phyloP scores from a whole-genome alignment of 2,329 filamentous ascomycete species.

The Microdochium trichocladiopsis region DNA sequence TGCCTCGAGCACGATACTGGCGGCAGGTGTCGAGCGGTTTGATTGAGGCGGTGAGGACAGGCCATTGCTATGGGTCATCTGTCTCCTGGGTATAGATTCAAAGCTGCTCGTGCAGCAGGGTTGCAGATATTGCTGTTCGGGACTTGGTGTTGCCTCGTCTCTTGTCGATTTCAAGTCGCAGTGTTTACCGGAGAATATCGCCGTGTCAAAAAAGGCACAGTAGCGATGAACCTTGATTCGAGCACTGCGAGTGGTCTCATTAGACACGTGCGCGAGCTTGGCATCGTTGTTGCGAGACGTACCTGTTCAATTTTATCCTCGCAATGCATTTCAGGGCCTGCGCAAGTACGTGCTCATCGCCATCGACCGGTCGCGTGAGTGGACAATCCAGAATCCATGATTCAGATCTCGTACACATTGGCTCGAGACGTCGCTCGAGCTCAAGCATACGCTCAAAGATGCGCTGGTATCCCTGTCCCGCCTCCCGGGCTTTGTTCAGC shows the following conservation, averaged over 20 bases:
- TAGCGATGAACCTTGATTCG: slow-evolving; percentile 45
- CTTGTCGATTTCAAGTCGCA: slow-evolving; percentile 35
- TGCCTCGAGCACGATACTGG: background rate
- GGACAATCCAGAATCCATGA: slow-evolving; percentile 23
- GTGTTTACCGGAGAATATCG: slow-evolving; percentile 39
- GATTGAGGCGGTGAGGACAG: slow-evolving; percentile 20
- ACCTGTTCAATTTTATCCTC: slow-evolving; percentile 43
- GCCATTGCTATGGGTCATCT: slow-evolving; percentile 1
- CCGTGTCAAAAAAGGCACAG: slow-evolving; percentile 41
- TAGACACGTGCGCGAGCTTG: slow-evolving; percentile 3
- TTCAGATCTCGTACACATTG: slow-evolving; percentile 27
- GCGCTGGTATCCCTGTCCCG: slow-evolving; percentile 26
- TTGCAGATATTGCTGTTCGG: slow-evolving; percentile 22
- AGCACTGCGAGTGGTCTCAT: slow-evolving; percentile 24
- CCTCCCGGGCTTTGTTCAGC: slow-evolving; percentile 32
- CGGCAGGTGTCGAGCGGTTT: slow-evolving; percentile 14
- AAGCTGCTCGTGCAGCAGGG: slow-evolving; percentile 25
- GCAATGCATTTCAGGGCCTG: slow-evolving; percentile 37
- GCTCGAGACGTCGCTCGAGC: slow-evolving; percentile 28
- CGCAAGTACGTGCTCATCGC: slow-evolving; percentile 30
- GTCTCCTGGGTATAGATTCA: background rate
- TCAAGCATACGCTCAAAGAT: slow-evolving; percentile 33
- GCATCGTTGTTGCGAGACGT: slow-evolving; percentile 3
- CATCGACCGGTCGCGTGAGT: slow-evolving; percentile 26
- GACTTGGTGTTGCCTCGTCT: slow-evolving; percentile 12